A percentile compares a stretch with the other conserved stretches of the same genome.
These are phyloP conservation scores for Penicillium desertorum DNA, from an alignment of 495 filamentous ascomycete genomes.

Conservation along the genomic window DNA sequence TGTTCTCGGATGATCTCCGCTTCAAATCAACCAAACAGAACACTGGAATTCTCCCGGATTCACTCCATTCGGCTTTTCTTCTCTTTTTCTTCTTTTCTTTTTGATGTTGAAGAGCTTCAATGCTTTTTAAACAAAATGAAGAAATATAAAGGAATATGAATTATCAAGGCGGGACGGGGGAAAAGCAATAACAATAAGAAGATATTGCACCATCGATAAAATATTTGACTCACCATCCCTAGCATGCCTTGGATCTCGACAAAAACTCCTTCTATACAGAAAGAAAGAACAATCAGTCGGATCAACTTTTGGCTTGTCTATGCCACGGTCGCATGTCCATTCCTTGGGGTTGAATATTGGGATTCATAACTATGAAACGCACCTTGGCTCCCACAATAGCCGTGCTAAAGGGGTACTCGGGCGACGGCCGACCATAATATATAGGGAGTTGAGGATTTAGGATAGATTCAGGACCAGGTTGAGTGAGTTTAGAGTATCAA, in stretches of 20 bases:
- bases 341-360: background rate
- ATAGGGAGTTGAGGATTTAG: background rate
- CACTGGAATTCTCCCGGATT: background rate
- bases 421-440: constrained; percentile 17
- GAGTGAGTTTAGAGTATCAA: background rate
- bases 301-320: background rate
- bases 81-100: background rate
- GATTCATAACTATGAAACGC: constrained; percentile 15
- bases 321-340: constrained; percentile 18
- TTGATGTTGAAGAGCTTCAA: background rate
- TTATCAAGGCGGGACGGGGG: constrained; percentile 27
- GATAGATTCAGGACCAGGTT: background rate
- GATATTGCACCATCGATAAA: constrained; percentile 33
- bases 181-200: constrained; percentile 7
- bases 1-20: constrained; percentile 5
- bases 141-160: constrained; percentile 16
- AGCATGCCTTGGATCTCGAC: constrained; percentile 24
- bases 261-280: constrained; percentile 19
- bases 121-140: background rate
- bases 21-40: constrained; percentile 9
- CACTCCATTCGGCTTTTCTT: background rate
- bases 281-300: background rate
- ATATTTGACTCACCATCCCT: constrained; percentile 36
- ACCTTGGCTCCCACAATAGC: constrained; percentile 42
- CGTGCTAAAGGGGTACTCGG: constrained; percentile 32